These are phyloP conservation scores for Tylopilus subfusipes DNA, from an alignment of 768 basidiomycete species.

Conservation along the genomic window DNA sequence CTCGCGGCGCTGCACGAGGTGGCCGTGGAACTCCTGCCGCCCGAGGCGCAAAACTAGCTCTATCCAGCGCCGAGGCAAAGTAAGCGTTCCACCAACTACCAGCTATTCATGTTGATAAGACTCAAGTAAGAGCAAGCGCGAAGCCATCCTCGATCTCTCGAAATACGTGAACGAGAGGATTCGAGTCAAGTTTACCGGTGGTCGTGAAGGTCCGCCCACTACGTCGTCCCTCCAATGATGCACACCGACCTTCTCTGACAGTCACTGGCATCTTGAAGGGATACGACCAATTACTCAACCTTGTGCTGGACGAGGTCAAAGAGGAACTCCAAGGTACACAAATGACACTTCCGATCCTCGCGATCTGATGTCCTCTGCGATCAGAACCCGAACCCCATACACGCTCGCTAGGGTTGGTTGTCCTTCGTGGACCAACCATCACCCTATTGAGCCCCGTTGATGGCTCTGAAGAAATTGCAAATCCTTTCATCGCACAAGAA, in stretches of 20 bases:
- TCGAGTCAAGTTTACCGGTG: slow-evolving; percentile 97
- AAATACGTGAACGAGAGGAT: slow-evolving; percentile 93
- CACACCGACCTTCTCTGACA: slow-evolving; percentile 31
- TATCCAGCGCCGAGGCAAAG: slow-evolving; percentile 23
- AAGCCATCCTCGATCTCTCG: slow-evolving; percentile 92
- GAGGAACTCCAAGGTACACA: slow-evolving; percentile 70
- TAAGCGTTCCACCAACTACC: slow-evolving; percentile 15
- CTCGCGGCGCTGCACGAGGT: slow-evolving; percentile 54
- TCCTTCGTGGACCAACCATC: slow-evolving; percentile 91
- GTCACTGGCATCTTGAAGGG: slow-evolving; percentile 93
- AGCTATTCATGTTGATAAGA: slow-evolving; percentile 27
- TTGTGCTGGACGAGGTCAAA: slow-evolving; percentile 93
- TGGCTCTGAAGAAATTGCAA: slow-evolving; percentile 90
- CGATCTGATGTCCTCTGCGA: slow-evolving; percentile 8
- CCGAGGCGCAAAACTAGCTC: slow-evolving; percentile 19
- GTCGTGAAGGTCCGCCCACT: slow-evolving; percentile 71
- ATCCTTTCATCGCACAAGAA: slow-evolving; percentile 79
- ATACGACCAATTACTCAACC: slow-evolving; percentile 92
- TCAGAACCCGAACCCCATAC: slow-evolving; percentile 62
- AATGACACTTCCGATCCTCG: slow-evolving; percentile 9
- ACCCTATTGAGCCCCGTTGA: slow-evolving; percentile 93
- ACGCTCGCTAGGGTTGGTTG: slow-evolving; percentile 76
- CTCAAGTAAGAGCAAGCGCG: slow-evolving; percentile 55
- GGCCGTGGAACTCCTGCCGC: slow-evolving; percentile 38
- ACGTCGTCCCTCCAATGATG: neutral